These are phyloP conservation scores for Ormosia semicastrata DNA, from an alignment of 306 rosid genomes.

Conservation along the genomic window DNA sequence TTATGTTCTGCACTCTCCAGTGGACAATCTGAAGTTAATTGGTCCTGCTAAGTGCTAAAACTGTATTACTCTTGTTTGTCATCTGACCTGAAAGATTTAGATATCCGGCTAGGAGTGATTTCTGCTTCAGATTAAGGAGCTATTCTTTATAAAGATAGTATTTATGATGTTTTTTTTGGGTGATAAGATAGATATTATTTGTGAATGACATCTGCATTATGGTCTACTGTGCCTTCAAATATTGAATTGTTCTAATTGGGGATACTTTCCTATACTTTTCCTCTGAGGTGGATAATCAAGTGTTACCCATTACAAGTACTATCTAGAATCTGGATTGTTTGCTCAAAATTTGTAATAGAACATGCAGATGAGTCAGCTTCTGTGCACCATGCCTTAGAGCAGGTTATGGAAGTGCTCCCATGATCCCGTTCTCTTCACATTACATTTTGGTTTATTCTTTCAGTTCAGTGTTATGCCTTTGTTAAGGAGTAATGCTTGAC, in stretches of 20 bases:
- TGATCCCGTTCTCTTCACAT: neutral
- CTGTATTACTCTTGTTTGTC: neutral
- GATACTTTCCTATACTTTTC: neutral
- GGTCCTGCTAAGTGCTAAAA: neutral
- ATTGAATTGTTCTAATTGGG: neutral
- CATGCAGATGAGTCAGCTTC: neutral
- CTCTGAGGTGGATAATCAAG: neutral
- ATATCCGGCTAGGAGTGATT: neutral
- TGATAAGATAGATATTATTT: neutral
- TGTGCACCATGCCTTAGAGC: neutral
- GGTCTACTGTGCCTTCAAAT: neutral
- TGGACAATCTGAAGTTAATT: neutral
- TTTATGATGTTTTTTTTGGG: too few species aligned
- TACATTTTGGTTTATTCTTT: neutral
- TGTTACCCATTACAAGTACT: neutral
- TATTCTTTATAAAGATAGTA: neutral
- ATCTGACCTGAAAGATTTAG: neutral
- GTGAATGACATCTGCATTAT: neutral
- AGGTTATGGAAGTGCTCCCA: neutral
- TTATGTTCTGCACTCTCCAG: constrained; percentile 11
- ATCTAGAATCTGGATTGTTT: neutral
- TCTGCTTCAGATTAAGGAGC: neutral
- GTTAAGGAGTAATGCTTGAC: neutral
- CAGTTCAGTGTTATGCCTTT: neutral
- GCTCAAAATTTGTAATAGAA: neutral